Evolutionary conservation across 352 stramenopile genomes (phyloP).

Genomic region (Phytophthora rubi): DNA sequence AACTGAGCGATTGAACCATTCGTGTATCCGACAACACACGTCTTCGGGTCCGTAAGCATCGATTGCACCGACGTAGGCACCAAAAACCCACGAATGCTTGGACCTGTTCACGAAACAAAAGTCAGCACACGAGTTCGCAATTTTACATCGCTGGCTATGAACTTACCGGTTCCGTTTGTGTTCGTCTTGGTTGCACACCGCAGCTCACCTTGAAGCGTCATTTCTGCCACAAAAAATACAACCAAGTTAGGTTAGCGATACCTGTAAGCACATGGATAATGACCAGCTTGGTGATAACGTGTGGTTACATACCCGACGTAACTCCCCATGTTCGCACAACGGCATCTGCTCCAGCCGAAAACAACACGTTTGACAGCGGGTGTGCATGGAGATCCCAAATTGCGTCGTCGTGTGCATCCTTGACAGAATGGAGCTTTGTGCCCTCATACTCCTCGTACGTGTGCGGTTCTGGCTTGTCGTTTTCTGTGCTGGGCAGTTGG

Average conservation of each 20-base stretch:
- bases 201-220: slow-evolving; percentile 80
- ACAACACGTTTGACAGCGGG: slow-evolving; percentile 82
- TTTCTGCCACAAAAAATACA: slow-evolving; percentile 43
- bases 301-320: slow-evolving; percentile 57
- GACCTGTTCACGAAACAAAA: slow-evolving; percentile 37
- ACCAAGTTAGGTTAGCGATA: not conserved
- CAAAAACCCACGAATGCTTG: slow-evolving; percentile 58
- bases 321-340: slow-evolving; percentile 83
- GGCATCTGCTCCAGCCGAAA: slow-evolving; percentile 80
- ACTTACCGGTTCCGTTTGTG: slow-evolving; percentile 53
- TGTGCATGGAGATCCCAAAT: slow-evolving; percentile 87
- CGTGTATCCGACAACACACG: slow-evolving; percentile 81
- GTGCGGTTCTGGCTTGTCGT: slow-evolving; percentile 71
- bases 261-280: not conserved
- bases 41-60: slow-evolving; percentile 79
- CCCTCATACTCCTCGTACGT: slow-evolving; percentile 78
- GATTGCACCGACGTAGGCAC: slow-evolving; percentile 79
- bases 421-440: slow-evolving; percentile 70
- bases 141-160: not conserved
- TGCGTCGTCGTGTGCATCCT: slow-evolving; percentile 81
- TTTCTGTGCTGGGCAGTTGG: slow-evolving; percentile 62
- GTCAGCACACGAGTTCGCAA: not conserved
- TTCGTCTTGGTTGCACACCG: slow-evolving; percentile 63
- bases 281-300: not conserved
- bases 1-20: slow-evolving; percentile 72